Percentiles rank a stretch among this genome's conserved stretches.
Evolutionary conservation across 129 eudicot genomes (phyloP).

Genomic region (Logfia minima): DNA sequence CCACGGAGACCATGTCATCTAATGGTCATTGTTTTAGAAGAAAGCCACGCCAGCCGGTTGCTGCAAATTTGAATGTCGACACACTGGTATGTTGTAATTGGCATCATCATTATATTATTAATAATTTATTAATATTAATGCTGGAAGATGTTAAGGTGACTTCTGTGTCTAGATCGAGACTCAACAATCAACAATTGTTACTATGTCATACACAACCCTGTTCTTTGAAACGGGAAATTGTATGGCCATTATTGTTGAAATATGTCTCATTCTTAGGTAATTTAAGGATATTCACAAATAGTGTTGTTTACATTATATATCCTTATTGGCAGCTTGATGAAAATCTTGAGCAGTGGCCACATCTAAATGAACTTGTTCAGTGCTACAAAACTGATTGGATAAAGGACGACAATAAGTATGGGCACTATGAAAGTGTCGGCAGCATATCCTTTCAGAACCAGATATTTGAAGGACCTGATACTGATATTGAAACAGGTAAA

Average conservation of each 20-base stretch:
- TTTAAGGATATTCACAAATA: conserved; percentile 17
- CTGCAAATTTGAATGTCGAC: conserved; percentile 69
- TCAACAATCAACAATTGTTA: conserved; percentile 6
- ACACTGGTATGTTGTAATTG: conserved; percentile 51
- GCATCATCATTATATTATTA: neutral
- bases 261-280: neutral
- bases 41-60: conserved; percentile 63
- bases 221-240: conserved; percentile 2
- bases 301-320: conserved; percentile 4
- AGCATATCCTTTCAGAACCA: conserved; percentile 75
- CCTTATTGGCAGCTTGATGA: conserved; percentile 74
- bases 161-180: conserved; percentile 13
- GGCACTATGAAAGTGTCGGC: conserved; percentile 89
- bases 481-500: conserved; percentile 94
- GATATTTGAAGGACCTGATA: conserved; percentile 97
- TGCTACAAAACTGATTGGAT: conserved; percentile 96
- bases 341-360: conserved; percentile 99
- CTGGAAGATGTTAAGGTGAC: conserved; percentile 14
- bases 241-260: conserved; percentile 3
- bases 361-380: conserved; percentile 92
- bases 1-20: conserved; percentile 57
- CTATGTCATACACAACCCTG: neutral
- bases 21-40: conserved; percentile 78
- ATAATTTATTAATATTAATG: neutral
- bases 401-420: conserved; percentile 90